These are phyloP conservation scores for Trametes polyzona DNA, from an alignment of 1,284 basidiomycete species.

Conservation along the genomic window DNA sequence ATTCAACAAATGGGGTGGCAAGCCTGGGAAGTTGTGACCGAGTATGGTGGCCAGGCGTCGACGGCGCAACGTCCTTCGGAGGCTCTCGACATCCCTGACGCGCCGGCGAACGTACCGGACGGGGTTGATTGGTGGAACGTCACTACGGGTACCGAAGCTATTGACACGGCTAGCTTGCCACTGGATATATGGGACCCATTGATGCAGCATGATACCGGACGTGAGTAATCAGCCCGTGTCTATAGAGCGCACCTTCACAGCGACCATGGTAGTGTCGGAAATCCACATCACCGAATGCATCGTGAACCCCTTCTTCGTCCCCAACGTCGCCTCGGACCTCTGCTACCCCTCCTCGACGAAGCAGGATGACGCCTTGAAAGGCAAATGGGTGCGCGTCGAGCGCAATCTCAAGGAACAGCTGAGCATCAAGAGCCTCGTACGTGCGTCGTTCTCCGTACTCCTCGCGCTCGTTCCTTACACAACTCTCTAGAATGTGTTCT, in stretches of 20 bases:
- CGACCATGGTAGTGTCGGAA: conserved; percentile 66
- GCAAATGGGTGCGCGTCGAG: conserved; percentile 87
- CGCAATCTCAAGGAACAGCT: conserved; percentile 75
- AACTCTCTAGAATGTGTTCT: conserved; percentile 72
- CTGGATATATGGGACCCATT: conserved; percentile 84
- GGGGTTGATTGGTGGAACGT: conserved; percentile 78
- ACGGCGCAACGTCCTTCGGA: not conserved
- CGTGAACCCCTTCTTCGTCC: conserved; percentile 58
- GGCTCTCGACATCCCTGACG: conserved; percentile 10
- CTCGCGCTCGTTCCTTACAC: conserved; percentile 2
- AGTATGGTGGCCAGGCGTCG: conserved; percentile 7
- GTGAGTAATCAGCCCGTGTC: conserved; percentile 4
- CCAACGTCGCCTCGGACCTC: conserved; percentile 40
- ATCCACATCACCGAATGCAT: conserved; percentile 76
- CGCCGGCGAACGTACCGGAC: conserved; percentile 19
- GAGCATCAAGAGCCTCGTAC: conserved; percentile 26
- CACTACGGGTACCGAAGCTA: conserved; percentile 34
- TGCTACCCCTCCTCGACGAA: conserved; percentile 74
- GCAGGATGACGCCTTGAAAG: conserved; percentile 77
- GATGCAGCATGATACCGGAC: conserved; percentile 79
- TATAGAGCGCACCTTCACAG: not conserved
- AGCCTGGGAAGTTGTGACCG: conserved; percentile 74
- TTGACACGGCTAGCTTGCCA: conserved; percentile 66
- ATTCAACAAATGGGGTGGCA: conserved; percentile 87
- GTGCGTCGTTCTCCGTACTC: conserved; percentile 1